Conservation (phyloP, 1,139 yeast species). For the Nakaseomyces uthaithaninus region DNA sequence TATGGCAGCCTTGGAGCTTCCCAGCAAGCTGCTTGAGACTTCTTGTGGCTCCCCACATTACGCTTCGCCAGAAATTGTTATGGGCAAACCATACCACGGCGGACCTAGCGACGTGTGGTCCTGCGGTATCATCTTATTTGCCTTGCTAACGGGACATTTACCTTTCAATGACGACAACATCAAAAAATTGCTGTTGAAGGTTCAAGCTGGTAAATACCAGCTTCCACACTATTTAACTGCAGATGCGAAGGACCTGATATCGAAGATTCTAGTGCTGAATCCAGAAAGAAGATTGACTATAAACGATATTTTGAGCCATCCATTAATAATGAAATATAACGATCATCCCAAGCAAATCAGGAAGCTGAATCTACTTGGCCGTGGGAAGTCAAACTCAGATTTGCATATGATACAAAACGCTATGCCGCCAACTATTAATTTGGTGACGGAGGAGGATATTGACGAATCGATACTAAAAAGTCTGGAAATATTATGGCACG, state of each 20-base stretch:
- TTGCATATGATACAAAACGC: slow-evolving; percentile 21
- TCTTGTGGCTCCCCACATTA: slow-evolving; percentile 84
- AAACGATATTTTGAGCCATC: slow-evolving; percentile 65
- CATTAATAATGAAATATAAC: slow-evolving; percentile 62
- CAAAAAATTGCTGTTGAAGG: slow-evolving; percentile 59
- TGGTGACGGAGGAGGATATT: slow-evolving; percentile 48
- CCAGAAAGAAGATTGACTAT: slow-evolving; percentile 75
- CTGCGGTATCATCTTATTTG: slow-evolving; percentile 74
- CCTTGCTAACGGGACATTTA: slow-evolving; percentile 66
- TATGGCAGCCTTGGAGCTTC: slow-evolving; percentile 76
- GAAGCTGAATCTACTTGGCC: slow-evolving; percentile 20
- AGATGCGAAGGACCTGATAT: slow-evolving; percentile 82
- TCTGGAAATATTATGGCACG: slow-evolving; percentile 85
- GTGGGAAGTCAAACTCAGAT: slow-evolving; percentile 33
- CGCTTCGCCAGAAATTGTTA: slow-evolving; percentile 80
- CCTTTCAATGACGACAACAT: slow-evolving; percentile 80
- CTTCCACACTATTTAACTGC: slow-evolving; percentile 65
- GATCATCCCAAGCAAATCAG: slow-evolving; percentile 15
- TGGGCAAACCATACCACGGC: slow-evolving; percentile 71
- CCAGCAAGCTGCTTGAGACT: slow-evolving; percentile 63
- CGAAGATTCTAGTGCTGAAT: slow-evolving; percentile 71
- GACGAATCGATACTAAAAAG: slow-evolving; percentile 80
- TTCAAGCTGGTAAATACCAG: slow-evolving; percentile 64
- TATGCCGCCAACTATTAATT: slow-evolving; percentile 18
- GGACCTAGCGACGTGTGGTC: slow-evolving; percentile 84